Percentiles rank a stretch among this genome's conserved stretches.
phyloP scores from a whole-genome alignment of 352 stramenopile genomes.

The Peronospora farinosa region DNA sequence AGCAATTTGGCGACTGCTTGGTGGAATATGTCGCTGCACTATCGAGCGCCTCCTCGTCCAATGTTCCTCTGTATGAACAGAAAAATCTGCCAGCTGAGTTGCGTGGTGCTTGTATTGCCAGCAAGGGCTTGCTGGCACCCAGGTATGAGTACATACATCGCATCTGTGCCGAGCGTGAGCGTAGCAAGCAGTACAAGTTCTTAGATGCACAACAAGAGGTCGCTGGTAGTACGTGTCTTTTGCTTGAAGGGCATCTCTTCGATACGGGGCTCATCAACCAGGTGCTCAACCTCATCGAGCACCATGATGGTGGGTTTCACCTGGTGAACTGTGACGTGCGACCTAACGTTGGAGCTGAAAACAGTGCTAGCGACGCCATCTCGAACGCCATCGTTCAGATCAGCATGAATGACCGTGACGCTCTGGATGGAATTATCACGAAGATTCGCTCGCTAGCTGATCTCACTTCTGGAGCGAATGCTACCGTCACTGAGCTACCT shows the following conservation, averaged over 20 bases:
- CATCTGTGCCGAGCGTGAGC: constrained; percentile 81
- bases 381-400: constrained; percentile 79
- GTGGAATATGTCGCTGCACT: constrained; percentile 77
- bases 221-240: constrained; percentile 73
- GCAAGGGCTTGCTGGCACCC: constrained; percentile 76
- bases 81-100: constrained; percentile 71
- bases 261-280: constrained; percentile 95
- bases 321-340: constrained; percentile 89
- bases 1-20: constrained; percentile 93
- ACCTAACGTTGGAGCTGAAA: constrained; percentile 52
- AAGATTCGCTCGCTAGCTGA: constrained; percentile 84
- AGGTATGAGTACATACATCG: constrained; percentile 90
- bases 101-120: constrained; percentile 87
- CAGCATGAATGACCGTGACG: constrained; percentile 63
- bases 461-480: constrained; percentile 80
- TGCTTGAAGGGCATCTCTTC: constrained; percentile 91
- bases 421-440: constrained; percentile 77
- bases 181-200: constrained; percentile 60
- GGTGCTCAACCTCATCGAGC: constrained; percentile 91
- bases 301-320: constrained; percentile 81
- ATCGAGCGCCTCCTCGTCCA: constrained; percentile 43
- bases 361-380: constrained; percentile 25
- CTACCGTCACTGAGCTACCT: constrained; percentile 73
- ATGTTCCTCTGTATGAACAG: constrained; percentile 41
- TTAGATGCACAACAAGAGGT: constrained; percentile 63